These are phyloP conservation scores for Albizia julibrissin DNA, from an alignment of 306 rosid genomes.

Conservation along the genomic window DNA sequence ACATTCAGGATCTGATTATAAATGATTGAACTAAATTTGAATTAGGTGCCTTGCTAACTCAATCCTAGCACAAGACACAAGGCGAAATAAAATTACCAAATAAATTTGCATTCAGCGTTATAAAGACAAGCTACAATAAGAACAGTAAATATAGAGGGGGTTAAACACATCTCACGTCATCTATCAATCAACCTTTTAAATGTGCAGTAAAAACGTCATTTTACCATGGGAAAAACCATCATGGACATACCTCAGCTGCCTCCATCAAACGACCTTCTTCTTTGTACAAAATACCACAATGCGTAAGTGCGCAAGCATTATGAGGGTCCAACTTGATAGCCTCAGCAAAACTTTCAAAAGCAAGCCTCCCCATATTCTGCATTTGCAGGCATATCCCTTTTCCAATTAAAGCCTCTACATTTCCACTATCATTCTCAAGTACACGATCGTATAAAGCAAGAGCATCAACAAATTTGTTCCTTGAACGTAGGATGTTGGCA, in stretches of 20 bases:
- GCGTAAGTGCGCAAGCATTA: slow-evolving; percentile 87
- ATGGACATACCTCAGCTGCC: slow-evolving; percentile 86
- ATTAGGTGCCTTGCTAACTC: slow-evolving; percentile 8
- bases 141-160: background rate
- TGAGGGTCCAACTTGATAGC: slow-evolving; percentile 80
- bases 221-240: slow-evolving; percentile 7
- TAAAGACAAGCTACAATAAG: slow-evolving; percentile 17
- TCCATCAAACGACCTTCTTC: slow-evolving; percentile 93
- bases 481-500: slow-evolving; percentile 81
- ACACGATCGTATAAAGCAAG: slow-evolving; percentile 73
- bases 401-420: slow-evolving; percentile 89
- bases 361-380: slow-evolving; percentile 86
- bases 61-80: background rate
- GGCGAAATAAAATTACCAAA: slow-evolving; percentile 16
- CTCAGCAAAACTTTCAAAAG: slow-evolving; percentile 81
- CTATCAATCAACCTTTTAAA: background rate
- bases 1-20: background rate
- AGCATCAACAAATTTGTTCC: slow-evolving; percentile 92
- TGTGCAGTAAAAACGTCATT: background rate
- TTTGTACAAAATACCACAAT: slow-evolving; percentile 89
- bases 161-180: slow-evolving; percentile 16
- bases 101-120: slow-evolving; percentile 6
- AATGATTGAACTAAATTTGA: background rate
- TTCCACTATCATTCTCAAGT: slow-evolving; percentile 62
- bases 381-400: slow-evolving; percentile 97